A percentile compares a stretch with the other conserved stretches of the same genome.
Evolutionary conservation across 2,329 filamentous ascomycete genomes (phyloP).

Genomic region (Aspergillus carbonarius): DNA sequence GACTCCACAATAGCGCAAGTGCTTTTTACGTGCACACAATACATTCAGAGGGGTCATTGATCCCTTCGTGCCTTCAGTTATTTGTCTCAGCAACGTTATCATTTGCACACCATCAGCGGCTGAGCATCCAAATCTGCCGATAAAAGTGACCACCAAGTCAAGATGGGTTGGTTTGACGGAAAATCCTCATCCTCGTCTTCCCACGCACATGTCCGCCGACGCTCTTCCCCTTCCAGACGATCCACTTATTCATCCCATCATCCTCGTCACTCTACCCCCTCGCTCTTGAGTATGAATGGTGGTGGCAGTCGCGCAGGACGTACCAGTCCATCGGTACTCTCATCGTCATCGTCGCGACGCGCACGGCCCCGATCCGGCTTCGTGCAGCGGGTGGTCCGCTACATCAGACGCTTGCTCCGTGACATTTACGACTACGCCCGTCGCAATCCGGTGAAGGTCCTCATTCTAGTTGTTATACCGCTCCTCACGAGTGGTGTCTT

Average conservation of each 20-base stretch:
- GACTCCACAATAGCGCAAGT: constrained; percentile 16
- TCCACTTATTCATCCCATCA: constrained; percentile 40
- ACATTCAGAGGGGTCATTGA: constrained; percentile 2
- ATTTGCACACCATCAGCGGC: neutral
- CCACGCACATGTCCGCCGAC: constrained; percentile 29
- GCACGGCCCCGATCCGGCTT: constrained; percentile 76
- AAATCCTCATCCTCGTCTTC: constrained; percentile 33
- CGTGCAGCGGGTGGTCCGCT: constrained; percentile 68
- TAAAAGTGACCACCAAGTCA: constrained; percentile 5
- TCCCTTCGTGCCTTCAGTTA: neutral
- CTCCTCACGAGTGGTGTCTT: constrained; percentile 81
- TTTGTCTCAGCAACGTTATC: neutral
- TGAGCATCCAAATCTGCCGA: neutral
- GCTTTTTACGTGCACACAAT: constrained; percentile 11
- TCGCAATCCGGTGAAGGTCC: constrained; percentile 80
- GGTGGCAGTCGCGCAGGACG: constrained; percentile 32
- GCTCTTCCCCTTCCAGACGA: constrained; percentile 41
- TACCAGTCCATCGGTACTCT: constrained; percentile 50
- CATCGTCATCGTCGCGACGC: constrained; percentile 71
- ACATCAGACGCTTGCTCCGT: constrained; percentile 75
- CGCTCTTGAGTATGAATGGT: constrained; percentile 47
- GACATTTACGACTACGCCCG: constrained; percentile 80
- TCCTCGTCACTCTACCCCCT: constrained; percentile 42
- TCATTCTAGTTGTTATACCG: constrained; percentile 83
- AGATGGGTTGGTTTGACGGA: constrained; percentile 51